These are phyloP conservation scores for Aspergillus luchuensis DNA, from an alignment of 2,329 filamentous ascomycete genomes.

Conservation along the genomic window DNA sequence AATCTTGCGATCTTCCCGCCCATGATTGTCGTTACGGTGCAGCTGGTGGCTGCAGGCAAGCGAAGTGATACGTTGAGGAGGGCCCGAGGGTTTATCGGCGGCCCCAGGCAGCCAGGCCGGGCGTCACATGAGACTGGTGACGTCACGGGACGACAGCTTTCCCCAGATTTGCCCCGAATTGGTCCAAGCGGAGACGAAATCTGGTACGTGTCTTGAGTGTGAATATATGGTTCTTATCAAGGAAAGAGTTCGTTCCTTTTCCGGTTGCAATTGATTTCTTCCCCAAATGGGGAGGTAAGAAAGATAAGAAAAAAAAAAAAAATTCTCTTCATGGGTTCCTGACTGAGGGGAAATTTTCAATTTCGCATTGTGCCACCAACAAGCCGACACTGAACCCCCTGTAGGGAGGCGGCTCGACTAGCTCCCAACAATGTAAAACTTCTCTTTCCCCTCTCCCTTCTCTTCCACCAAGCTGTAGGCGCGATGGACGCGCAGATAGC, in stretches of 20 bases:
- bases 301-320: too few species aligned
- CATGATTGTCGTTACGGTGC: neutral
- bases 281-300: too few species aligned
- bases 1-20: neutral
- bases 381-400: neutral
- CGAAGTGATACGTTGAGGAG: neutral
- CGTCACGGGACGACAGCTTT: constrained; percentile 15
- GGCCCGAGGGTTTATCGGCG: neutral
- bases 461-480: neutral
- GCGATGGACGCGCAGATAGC: neutral
- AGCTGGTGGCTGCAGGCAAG: constrained; percentile 1
- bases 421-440: neutral
- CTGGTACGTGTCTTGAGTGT: neutral
- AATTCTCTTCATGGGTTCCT: neutral
- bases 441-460: neutral
- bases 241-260: neutral
- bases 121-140: constrained; percentile 4
- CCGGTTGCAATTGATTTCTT: neutral
- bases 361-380: constrained; percentile 1
- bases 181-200: neutral
- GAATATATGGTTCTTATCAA: neutral
- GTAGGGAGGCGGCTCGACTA: neutral
- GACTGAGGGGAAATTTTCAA: neutral
- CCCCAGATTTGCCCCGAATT: constrained; percentile 15
- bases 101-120: neutral